Conservation (phyloP, 805 yeast species). For the Ogataea pini region DNA sequence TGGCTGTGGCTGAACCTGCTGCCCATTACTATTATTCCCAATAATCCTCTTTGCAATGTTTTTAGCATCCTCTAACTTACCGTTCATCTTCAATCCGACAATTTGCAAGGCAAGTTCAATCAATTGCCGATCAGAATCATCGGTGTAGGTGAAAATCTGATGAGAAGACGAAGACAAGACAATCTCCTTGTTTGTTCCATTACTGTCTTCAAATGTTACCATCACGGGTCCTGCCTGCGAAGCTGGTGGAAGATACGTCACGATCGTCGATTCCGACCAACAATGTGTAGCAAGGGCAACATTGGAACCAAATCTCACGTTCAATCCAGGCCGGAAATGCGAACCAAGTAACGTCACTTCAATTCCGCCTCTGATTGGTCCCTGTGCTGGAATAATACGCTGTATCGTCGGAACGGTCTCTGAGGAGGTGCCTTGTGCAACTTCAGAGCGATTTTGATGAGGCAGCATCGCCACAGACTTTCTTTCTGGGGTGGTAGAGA, state of each 20-base stretch:
- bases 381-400: slow-evolving; percentile 91
- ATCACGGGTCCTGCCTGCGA: slow-evolving; percentile 86
- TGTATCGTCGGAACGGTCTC: slow-evolving; percentile 59
- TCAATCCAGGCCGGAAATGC: slow-evolving; percentile 79
- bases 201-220: slow-evolving; percentile 63
- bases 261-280: slow-evolving; percentile 94
- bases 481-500: slow-evolving; percentile 36
- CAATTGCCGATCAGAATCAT: slow-evolving; percentile 92
- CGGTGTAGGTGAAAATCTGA: slow-evolving; percentile 85
- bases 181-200: slow-evolving; percentile 15
- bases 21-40: slow-evolving; percentile 51
- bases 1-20: neutral
- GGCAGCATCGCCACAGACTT: slow-evolving; percentile 15
- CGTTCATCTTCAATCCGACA: slow-evolving; percentile 96
- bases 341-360: slow-evolving; percentile 90
- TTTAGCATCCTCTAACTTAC: slow-evolving; percentile 90
- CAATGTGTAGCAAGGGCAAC: slow-evolving; percentile 84
- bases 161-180: slow-evolving; percentile 33
- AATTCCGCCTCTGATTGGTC: slow-evolving; percentile 94
- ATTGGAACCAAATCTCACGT: slow-evolving; percentile 84
- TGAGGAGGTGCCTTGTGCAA: slow-evolving; percentile 4
- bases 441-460: neutral
- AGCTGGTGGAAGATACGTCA: slow-evolving; percentile 92
- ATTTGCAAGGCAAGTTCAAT: slow-evolving; percentile 95
- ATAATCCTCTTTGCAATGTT: slow-evolving; percentile 91